These are phyloP conservation scores for Gnaphalium uliginosum DNA, from an alignment of 129 eudicot species.

Conservation along the genomic window DNA sequence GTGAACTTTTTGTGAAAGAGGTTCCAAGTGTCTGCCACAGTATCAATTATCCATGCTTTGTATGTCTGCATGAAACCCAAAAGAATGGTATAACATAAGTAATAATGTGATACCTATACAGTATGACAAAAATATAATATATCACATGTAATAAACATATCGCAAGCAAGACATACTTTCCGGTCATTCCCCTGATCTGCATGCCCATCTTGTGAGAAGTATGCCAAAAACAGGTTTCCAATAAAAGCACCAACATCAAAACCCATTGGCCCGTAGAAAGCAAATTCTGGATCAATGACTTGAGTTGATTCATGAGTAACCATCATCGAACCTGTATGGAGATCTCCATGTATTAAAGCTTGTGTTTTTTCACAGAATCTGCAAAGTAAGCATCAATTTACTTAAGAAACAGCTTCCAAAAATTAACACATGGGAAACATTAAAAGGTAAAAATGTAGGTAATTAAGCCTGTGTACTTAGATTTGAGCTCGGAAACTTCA, in stretches of 20 bases:
- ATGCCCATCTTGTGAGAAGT: slow-evolving; percentile 89
- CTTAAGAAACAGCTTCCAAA: slow-evolving; percentile 5
- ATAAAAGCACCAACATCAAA: slow-evolving; percentile 92
- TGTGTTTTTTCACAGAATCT: slow-evolving; percentile 95
- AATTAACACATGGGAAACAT: not conserved
- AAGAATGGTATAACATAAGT: not conserved
- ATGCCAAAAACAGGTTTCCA: slow-evolving; percentile 83
- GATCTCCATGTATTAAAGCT: slow-evolving; percentile 94
- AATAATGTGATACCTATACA: not conserved
- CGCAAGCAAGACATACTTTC: slow-evolving; percentile 41
- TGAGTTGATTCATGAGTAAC: slow-evolving; percentile 87
- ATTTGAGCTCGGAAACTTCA: slow-evolving; percentile 90
- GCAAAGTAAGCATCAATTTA: slow-evolving; percentile 19
- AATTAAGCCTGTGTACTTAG: slow-evolving; percentile 52
- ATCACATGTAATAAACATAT: not conserved
- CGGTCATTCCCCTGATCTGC: slow-evolving; percentile 53
- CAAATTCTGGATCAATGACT: slow-evolving; percentile 95
- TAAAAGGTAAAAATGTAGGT: not conserved
- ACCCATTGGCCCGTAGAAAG: slow-evolving; percentile 95
- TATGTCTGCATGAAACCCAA: slow-evolving; percentile 45
- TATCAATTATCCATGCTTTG: slow-evolving; percentile 74
- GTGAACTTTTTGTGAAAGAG: slow-evolving; percentile 73
- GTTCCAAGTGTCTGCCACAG: slow-evolving; percentile 80
- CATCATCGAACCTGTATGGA: slow-evolving; percentile 94
- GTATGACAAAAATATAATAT: not conserved